A percentile compares a stretch with the other conserved stretches of the same genome.
Conservation (phyloP, 2,329 filamentous ascomycete genomes). For the Pseudocercospora macadamiae region DNA sequence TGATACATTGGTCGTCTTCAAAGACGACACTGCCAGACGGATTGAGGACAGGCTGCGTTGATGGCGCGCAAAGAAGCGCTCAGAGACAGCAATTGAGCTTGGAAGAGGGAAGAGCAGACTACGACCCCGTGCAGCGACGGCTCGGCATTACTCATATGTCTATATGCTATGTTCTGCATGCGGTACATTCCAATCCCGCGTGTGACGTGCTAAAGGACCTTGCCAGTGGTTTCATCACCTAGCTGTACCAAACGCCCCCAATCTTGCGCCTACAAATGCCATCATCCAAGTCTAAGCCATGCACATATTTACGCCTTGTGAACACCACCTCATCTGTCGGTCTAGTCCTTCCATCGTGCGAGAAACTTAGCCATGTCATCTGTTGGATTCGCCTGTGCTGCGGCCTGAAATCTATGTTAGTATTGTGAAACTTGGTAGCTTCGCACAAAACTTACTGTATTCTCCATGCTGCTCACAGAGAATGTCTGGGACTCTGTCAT, state of each 20-base stretch:
- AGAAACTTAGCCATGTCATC: slow-evolving; percentile 62
- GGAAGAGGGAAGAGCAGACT: too few species aligned
- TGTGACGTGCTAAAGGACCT: not conserved
- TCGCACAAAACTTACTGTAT: slow-evolving; percentile 55
- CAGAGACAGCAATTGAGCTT: too few species aligned
- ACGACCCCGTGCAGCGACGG: not conserved
- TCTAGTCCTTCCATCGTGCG: slow-evolving; percentile 62
- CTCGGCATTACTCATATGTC: not conserved
- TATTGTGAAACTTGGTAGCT: not conserved
- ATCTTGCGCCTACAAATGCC: not conserved
- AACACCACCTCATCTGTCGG: not conserved
- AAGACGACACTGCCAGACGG: too few species aligned
- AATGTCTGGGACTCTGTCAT: slow-evolving; percentile 56
- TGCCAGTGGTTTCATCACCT: not conserved
- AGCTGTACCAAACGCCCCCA: not conserved
- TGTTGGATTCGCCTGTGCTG: slow-evolving; percentile 55
- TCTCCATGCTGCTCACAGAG: slow-evolving; percentile 56
- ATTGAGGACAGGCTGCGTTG: too few species aligned
- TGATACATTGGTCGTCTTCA: too few species aligned
- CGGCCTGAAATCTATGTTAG: slow-evolving; percentile 47
- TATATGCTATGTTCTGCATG: not conserved
- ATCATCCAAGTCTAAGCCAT: not conserved
- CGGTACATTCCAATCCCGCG: not conserved
- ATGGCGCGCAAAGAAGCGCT: too few species aligned
- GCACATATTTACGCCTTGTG: not conserved